These are phyloP conservation scores for Gryganskiella cystojenkinii DNA, from an alignment of 192 early-diverging fungal species.

Conservation along the genomic window DNA sequence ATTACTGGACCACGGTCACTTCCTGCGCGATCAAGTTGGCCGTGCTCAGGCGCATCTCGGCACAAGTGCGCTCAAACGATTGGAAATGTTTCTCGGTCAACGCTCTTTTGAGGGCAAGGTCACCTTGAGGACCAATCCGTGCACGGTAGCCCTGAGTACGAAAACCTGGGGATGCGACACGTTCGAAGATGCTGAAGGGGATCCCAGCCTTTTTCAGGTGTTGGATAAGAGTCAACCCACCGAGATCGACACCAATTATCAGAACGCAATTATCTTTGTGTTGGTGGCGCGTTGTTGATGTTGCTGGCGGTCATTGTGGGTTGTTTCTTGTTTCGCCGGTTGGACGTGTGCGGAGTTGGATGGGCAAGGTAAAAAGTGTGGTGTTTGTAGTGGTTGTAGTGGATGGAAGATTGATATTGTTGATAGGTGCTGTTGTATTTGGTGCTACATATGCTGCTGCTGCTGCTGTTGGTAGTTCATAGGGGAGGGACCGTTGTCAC, in stretches of 20 bases:
- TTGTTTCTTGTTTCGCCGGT: no score
- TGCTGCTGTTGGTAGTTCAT: no score
- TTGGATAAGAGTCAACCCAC: slow-evolving; percentile 44
- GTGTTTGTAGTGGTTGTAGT: no score
- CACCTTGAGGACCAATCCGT: slow-evolving; percentile 11
- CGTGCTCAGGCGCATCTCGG: slow-evolving; percentile 5
- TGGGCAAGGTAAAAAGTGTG: no score
- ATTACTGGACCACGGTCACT: neutral
- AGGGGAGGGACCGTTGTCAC: no score
- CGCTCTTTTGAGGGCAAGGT: slow-evolving; percentile 14
- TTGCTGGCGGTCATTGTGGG: no score
- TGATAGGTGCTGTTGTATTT: no score
- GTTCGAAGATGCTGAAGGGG: slow-evolving; percentile 32
- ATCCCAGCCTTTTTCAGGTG: slow-evolving; percentile 31
- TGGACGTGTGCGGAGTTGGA: no score
- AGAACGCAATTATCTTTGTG: slow-evolving; percentile 22
- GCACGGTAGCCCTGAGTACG: slow-evolving; percentile 46
- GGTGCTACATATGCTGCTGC: no score
- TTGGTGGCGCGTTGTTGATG: no score
- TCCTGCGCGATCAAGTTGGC: slow-evolving; percentile 8
- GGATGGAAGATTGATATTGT: no score
- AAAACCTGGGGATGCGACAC: slow-evolving; percentile 23
- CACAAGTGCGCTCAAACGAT: slow-evolving; percentile 18
- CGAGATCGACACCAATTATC: slow-evolving; percentile 43
- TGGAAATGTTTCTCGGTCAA: slow-evolving; percentile 3